Conservation (phyloP, 495 filamentous ascomycete genomes). For the Paragyromitra xinjiangensis region DNA sequence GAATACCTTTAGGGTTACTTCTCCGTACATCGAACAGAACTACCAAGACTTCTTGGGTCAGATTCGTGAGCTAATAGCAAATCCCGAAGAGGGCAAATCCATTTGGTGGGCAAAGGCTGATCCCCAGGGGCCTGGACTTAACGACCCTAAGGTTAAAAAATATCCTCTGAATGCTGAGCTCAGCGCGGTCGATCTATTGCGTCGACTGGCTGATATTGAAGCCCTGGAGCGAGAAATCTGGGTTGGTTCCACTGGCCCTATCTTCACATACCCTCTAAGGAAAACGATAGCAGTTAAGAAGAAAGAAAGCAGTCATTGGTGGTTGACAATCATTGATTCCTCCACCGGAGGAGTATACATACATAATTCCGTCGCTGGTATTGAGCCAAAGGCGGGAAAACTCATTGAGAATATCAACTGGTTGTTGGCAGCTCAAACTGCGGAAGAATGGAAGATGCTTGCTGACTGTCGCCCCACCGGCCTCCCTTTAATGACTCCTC, state of each 20-base stretch:
- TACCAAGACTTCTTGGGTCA: not conserved
- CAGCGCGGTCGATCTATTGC: not conserved
- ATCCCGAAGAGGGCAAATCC: not conserved
- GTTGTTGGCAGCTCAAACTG: not conserved
- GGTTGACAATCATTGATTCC: slow-evolving; percentile 23
- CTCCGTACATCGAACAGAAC: not conserved
- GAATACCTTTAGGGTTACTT: not conserved
- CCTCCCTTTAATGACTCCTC: not conserved
- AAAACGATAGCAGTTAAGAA: accelerated
- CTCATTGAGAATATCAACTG: slow-evolving; percentile 17
- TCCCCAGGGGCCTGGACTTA: not conserved
- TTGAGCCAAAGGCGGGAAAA: not conserved
- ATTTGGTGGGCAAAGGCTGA: slow-evolving; percentile 11
- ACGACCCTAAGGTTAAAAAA: not conserved
- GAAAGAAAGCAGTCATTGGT: slow-evolving; percentile 10
- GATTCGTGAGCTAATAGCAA: not conserved
- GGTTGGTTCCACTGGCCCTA: not conserved
- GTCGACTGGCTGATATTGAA: not conserved
- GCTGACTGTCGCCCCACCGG: not conserved
- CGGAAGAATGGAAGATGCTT: not conserved
- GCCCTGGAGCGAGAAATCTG: not conserved
- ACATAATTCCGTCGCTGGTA: not conserved
- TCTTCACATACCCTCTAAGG: not conserved
- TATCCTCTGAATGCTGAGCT: not conserved
- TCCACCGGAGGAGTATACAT: not conserved